Evolutionary conservation across 352 stramenopile genomes (phyloP), one percentile per base, ranked within the genome.

Genomic region (Plasmopara muralis): DNA sequence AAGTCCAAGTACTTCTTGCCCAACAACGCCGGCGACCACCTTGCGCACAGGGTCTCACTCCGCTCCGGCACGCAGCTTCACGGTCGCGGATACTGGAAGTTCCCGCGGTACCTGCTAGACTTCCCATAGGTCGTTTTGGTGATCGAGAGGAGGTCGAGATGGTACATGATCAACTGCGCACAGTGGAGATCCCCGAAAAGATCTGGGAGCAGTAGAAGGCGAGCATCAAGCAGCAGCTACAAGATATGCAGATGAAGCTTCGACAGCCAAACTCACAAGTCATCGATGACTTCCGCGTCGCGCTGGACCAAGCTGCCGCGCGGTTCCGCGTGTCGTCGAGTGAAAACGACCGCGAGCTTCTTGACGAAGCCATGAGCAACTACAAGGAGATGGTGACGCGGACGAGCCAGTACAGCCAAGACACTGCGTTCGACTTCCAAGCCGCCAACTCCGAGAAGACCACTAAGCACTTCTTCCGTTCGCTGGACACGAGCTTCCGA

Each of bases 361-460:
- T 41, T 15, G 35, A 41, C 35, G 12, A 41, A 29, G 40, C 15
- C 18, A 31, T 45, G 40, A 6, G 40, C 16, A 29, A 45, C 18
- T 45, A 45, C 18, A 45, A 45, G 40, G 40, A 45, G 15, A 45
- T 16, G 40, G 40, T 45, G 15, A 31, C 8, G 40, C 16, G 40
- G 18, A 45, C 40, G 40, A 45, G 18, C 18, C 40, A 45, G 18
- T 45, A 31, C 40, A 29, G 14, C 35, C 35, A 41, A 7, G 12
- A 41, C 12, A 41, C 35, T 15, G 12, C 35, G 5, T 41, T 43
- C 15, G 39, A 43, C 39, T 43, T 43, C 3, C 15, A 43, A 43
- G 39, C 39, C 3, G 39, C 39, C 16, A 29, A 43, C n/a, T 28
- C 15, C 5, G 15, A 43, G 16, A 20, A 28, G 8, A 28, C 15